Evolutionary conservation across 2,329 filamentous ascomycete species (phyloP), one percentile per base, ranked within the genome.

Genomic region (Sordariomycetes sp.): DNA sequence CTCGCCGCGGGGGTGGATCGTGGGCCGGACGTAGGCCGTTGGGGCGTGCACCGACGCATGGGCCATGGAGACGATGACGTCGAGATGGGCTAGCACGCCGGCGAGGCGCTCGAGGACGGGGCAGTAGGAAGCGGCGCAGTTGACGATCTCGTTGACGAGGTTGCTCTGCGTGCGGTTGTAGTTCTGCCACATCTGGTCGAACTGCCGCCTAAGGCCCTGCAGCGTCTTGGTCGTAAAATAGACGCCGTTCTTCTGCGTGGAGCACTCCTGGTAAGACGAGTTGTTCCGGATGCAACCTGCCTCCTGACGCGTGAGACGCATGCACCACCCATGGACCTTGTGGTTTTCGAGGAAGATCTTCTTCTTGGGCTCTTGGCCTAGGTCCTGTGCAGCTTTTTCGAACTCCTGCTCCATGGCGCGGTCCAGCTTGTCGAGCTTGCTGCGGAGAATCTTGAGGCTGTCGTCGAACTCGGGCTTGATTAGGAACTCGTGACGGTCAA

Each of bases 391-490:
- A 0, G 90, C 89, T 34, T 81, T 78, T 55, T 77, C 75, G 65
- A 95, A 94, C 68, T 97, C 92, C 35, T 78, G 77, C 55, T 91
- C 81, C 82, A 99, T 96, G 57, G 91, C 86, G 51, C 83, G 76
- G 61, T 86, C 85, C 32, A 96, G 74, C 66, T 86, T 89, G 66
- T 97, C 92, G 1, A 99, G 82, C 67, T 92, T 94, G 72, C 89
- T 91, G 56, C 89, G 84, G 63, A 99, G 95, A n/a, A 89, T 83
- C 20, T 87, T 84, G 42, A 99, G 76, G 57, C 85, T 81, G 59
- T 96, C 90, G 65, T 99, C 94, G 62, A 96, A 99, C 66, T 99
- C 94, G 1, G 95, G 89, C 72, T 97, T 99, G 79, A 99, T 99
- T 65, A 96, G 92, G 72, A 95, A 99, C 68, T 99, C 94, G 66